phyloP scores from a whole-genome alignment of 768 basidiomycete species.

The Auricularia cornea region DNA sequence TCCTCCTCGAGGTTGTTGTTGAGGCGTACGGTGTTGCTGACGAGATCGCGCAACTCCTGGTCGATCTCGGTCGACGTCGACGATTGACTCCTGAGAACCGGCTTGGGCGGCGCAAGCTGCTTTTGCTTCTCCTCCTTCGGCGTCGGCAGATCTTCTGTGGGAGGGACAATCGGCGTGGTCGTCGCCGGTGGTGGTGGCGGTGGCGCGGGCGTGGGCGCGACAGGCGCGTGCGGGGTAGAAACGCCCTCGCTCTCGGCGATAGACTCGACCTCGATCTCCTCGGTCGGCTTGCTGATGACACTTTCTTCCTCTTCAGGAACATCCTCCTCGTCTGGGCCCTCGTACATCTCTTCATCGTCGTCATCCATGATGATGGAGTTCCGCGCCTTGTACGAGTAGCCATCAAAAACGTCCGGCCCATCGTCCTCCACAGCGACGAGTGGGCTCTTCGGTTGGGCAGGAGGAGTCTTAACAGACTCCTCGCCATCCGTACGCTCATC shows the following conservation, averaged over 20 bases:
- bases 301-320: slow-evolving; percentile 23
- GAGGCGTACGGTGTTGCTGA: slow-evolving; percentile 2
- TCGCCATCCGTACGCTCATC: slow-evolving; percentile 40
- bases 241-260: slow-evolving; percentile 4
- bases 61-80: slow-evolving; percentile 4
- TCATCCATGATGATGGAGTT: slow-evolving; percentile 72
- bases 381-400: slow-evolving; percentile 87
- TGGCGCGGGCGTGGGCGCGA: neutral
- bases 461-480: slow-evolving; percentile 63
- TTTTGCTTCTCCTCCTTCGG: slow-evolving; percentile 29
- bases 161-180: neutral
- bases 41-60: slow-evolving; percentile 2
- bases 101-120: slow-evolving; percentile 23
- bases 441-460: slow-evolving; percentile 71
- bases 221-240: slow-evolving; percentile 1
- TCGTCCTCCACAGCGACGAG: slow-evolving; percentile 49
- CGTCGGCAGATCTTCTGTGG: slow-evolving; percentile 3
- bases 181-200: neutral
- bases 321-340: slow-evolving; percentile 35
- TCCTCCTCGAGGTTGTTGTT: neutral
- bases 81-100: slow-evolving; percentile 22
- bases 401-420: slow-evolving; percentile 76
- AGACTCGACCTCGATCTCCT: neutral
- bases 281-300: slow-evolving; percentile 1
- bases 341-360: slow-evolving; percentile 52